These are phyloP conservation scores for Polyporus tsugae DNA, from an alignment of 1,284 basidiomycete species.

Conservation along the genomic window DNA sequence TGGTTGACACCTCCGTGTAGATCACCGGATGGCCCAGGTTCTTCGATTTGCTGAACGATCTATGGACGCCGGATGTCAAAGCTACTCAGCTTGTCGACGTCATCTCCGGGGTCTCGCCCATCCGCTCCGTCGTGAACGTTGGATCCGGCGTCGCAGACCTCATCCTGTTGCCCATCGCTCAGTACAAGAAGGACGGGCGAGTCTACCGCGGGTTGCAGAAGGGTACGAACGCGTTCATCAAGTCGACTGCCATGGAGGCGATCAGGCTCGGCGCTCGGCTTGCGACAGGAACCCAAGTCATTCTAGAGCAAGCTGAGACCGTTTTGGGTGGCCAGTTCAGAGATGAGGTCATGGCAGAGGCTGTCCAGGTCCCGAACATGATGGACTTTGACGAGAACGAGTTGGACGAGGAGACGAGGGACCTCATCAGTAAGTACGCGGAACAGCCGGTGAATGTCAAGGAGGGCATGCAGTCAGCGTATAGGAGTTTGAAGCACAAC, in stretches of 20 bases:
- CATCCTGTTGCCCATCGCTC: slow-evolving; percentile 94
- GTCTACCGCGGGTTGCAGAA: slow-evolving; percentile 94
- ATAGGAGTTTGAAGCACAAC: slow-evolving; percentile 85
- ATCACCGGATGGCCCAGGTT: slow-evolving; percentile 90
- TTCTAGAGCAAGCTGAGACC: slow-evolving; percentile 94
- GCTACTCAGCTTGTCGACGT: slow-evolving; percentile 98
- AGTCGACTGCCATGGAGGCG: slow-evolving; percentile 93
- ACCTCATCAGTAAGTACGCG: slow-evolving; percentile 87
- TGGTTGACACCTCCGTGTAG: slow-evolving; percentile 48
- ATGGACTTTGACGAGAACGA: slow-evolving; percentile 49
- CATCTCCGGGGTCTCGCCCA: slow-evolving; percentile 95
- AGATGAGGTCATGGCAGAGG: slow-evolving; percentile 70
- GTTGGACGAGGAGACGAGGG: slow-evolving; percentile 52
- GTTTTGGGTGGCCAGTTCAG: slow-evolving; percentile 86
- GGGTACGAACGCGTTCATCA: slow-evolving; percentile 91
- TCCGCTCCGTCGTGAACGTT: slow-evolving; percentile 95
- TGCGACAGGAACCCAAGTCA: slow-evolving; percentile 97
- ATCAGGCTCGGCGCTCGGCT: slow-evolving; percentile 94
- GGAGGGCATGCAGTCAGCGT: slow-evolving; percentile 92
- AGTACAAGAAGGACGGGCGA: slow-evolving; percentile 97
- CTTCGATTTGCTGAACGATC: slow-evolving; percentile 91
- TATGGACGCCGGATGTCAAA: slow-evolving; percentile 99
- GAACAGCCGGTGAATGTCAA: slow-evolving; percentile 86
- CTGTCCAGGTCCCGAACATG: slow-evolving; percentile 53
- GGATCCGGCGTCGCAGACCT: slow-evolving; percentile 97